Percentiles rank a stretch among this genome's conserved stretches.
Evolutionary conservation across 495 filamentous ascomycete genomes (phyloP).

Genomic region (Neurospora pannonica): DNA sequence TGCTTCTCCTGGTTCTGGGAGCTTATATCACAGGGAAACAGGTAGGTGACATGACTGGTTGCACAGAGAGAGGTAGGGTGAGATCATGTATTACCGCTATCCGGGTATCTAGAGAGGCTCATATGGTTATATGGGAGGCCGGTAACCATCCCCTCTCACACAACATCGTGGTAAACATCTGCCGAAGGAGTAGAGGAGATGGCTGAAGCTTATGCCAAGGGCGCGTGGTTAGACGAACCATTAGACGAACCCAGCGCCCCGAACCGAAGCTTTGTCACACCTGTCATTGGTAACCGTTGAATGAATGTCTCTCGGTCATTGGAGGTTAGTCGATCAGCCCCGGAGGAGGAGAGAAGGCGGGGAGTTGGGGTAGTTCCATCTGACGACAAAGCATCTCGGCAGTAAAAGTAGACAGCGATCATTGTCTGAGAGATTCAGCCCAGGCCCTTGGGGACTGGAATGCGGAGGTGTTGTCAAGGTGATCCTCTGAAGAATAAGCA

Average conservation of each 20-base stretch:
- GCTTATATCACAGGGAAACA: slow-evolving; percentile 4
- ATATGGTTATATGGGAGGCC: neutral
- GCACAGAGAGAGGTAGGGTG: neutral
- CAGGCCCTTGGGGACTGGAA: neutral
- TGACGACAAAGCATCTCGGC: neutral
- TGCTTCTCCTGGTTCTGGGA: neutral
- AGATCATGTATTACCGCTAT: neutral
- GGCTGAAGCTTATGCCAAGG: neutral
- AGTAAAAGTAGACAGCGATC: neutral
- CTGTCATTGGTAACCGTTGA: neutral
- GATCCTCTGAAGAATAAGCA: neutral
- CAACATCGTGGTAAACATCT: neutral
- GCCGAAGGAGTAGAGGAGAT: neutral
- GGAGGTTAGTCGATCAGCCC: neutral
- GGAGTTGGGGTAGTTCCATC: neutral
- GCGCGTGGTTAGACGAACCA: neutral
- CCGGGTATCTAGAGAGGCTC: neutral
- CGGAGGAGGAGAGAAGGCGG: neutral
- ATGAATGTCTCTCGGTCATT: neutral
- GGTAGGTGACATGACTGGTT: neutral
- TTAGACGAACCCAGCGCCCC: neutral
- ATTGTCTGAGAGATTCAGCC: neutral
- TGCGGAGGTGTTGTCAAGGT: neutral
- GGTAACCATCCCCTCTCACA: neutral
- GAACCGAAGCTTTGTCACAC: neutral